These are phyloP conservation scores for Lagenidium sp. DNA, from an alignment of 352 stramenopile genomes.

Conservation along the genomic window DNA sequence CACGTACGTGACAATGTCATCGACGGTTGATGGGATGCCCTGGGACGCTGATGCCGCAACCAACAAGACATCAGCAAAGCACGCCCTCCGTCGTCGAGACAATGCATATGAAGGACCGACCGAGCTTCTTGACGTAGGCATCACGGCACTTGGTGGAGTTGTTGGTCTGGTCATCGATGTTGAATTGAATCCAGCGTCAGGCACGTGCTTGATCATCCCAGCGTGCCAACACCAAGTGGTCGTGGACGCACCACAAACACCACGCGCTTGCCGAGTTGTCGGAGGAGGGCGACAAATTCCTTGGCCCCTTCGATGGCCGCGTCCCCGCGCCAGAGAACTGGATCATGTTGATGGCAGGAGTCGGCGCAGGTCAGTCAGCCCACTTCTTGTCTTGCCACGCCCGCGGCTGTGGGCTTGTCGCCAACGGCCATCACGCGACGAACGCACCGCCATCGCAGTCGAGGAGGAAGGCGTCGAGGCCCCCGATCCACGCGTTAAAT, in stretches of 20 bases:
- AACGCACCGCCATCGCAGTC: conserved; percentile 72
- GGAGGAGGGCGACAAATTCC: conserved; percentile 52
- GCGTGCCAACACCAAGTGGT: not conserved
- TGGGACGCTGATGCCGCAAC: conserved; percentile 36
- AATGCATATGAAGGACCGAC: conserved; percentile 15
- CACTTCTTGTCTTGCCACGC: too few species aligned
- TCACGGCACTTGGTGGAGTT: conserved; percentile 80
- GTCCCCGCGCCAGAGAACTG: conserved; percentile 30
- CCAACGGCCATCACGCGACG: not conserved
- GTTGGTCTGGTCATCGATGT: too few species aligned
- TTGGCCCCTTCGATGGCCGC: conserved; percentile 53
- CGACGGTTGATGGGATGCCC: conserved; percentile 48
- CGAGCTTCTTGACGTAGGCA: conserved; percentile 80
- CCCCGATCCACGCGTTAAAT: conserved; percentile 32
- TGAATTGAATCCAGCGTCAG: too few species aligned
- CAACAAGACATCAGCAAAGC: too few species aligned
- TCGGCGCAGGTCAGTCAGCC: not conserved
- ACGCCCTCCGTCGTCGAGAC: not conserved
- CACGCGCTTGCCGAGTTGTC: conserved; percentile 68
- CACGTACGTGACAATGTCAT: conserved; percentile 75
- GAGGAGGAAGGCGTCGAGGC: conserved; percentile 68
- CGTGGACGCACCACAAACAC: conserved; percentile 56
- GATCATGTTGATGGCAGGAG: not conserved
- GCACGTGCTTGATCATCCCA: too few species aligned
- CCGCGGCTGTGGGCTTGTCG: too few species aligned